These are phyloP conservation scores for Bolboschoenus planiculmis DNA, from an alignment of 176 grass and related monocot genomes.

Conservation along the genomic window DNA sequence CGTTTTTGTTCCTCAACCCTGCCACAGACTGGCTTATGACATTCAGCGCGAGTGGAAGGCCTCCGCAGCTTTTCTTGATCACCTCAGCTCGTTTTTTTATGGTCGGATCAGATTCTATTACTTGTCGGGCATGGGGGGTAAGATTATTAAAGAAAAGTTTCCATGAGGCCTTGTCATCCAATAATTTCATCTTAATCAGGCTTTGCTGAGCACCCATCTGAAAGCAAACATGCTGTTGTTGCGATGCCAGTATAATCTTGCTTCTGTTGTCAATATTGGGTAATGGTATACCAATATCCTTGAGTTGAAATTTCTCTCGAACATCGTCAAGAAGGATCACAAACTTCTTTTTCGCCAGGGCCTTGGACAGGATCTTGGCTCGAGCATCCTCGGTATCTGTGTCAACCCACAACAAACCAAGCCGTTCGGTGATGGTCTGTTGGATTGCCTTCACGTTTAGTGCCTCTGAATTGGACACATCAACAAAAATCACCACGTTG, in stretches of 20 bases:
- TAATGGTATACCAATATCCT: constrained; percentile 56
- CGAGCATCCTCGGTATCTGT: constrained; percentile 28
- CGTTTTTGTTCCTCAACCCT: constrained; percentile 12
- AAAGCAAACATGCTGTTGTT: constrained; percentile 34
- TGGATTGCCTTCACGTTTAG: constrained; percentile 46
- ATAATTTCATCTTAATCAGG: constrained; percentile 42
- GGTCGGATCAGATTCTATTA: neutral
- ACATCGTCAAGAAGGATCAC: constrained; percentile 65
- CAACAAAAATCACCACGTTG: constrained; percentile 48
- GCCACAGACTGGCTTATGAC: constrained; percentile 51
- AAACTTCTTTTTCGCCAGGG: constrained; percentile 46
- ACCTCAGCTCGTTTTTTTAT: neutral
- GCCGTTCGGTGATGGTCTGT: constrained; percentile 40
- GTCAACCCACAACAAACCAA: constrained; percentile 59
- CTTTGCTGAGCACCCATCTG: constrained; percentile 45
- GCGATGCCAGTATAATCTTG: constrained; percentile 61
- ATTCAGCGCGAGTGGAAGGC: constrained; percentile 58
- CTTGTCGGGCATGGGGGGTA: neutral
- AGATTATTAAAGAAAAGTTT: constrained; percentile 62
- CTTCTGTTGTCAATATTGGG: constrained; percentile 28
- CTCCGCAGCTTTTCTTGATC: constrained; percentile 41
- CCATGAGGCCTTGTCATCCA: constrained; percentile 28
- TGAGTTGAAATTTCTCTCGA: constrained; percentile 37
- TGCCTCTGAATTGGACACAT: constrained; percentile 55
- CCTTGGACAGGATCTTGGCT: constrained; percentile 41